Conservation (phyloP, 176 grass and related monocot genomes). For the Themeda triandra region DNA sequence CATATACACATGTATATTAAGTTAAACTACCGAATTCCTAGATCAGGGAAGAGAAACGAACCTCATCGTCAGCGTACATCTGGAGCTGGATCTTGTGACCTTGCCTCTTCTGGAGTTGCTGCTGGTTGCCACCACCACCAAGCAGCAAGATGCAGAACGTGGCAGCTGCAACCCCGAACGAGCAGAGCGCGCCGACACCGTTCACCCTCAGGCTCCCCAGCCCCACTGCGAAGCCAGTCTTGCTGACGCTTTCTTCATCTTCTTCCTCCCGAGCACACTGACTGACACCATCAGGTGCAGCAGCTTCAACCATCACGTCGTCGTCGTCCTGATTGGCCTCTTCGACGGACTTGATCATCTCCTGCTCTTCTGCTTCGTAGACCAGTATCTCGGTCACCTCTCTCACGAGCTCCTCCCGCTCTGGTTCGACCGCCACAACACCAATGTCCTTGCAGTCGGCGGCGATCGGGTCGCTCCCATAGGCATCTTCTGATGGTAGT, state of each 20-base stretch:
- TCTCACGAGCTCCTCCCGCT: not conserved
- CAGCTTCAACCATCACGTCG: slow-evolving; percentile 20
- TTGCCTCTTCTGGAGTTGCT: slow-evolving; percentile 23
- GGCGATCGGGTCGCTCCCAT: not conserved
- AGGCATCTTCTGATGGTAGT: not conserved
- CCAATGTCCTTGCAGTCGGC: slow-evolving; percentile 49
- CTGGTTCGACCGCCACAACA: slow-evolving; percentile 7
- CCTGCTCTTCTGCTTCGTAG: slow-evolving; percentile 36
- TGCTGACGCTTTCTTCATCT: not conserved
- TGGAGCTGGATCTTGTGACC: slow-evolving; percentile 64
- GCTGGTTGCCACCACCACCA: slow-evolving; percentile 30
- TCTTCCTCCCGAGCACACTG: not conserved
- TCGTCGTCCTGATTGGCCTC: not conserved
- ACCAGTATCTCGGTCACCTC: not conserved
- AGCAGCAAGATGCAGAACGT: slow-evolving; percentile 66
- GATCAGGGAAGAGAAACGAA: not conserved
- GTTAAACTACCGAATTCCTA: not conserved
- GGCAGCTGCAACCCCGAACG: slow-evolving; percentile 69
- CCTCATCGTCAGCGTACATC: slow-evolving; percentile 61
- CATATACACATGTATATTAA: no score
- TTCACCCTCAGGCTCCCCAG: slow-evolving; percentile 45
- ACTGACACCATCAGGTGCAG: slow-evolving; percentile 23
- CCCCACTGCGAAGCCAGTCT: slow-evolving; percentile 29
- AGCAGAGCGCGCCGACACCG: slow-evolving; percentile 78
- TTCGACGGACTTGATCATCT: not conserved